Evolutionary conservation across 1,284 basidiomycete genomes (phyloP).

Genomic region (Phaffia rhodozyma): DNA sequence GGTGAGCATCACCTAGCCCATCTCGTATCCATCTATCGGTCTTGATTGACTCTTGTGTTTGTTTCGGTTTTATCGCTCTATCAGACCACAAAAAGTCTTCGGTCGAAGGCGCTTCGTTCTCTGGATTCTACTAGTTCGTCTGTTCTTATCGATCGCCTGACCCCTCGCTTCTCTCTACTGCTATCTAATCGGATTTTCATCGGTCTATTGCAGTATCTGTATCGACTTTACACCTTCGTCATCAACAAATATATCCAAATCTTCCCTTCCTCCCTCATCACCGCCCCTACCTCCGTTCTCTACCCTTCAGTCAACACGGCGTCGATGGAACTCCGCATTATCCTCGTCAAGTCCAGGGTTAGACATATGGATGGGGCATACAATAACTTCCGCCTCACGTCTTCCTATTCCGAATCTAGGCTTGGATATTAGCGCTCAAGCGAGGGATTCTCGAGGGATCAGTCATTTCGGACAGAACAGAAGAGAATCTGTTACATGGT

Average conservation of each 20-base stretch:
- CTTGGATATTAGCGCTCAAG: background rate
- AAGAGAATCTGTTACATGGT: too few species aligned
- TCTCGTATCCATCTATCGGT: background rate
- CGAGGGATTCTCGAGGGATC: background rate
- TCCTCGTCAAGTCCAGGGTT: background rate
- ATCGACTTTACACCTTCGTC: constrained; percentile 6
- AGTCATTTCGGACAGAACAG: too few species aligned
- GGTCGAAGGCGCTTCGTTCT: constrained; percentile 1
- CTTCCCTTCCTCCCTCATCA: background rate
- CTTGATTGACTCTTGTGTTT: background rate
- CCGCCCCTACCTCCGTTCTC: background rate
- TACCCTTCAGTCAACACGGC: background rate
- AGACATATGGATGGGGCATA: background rate
- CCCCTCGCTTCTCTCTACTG: background rate
- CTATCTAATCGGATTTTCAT: background rate
- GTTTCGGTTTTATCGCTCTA: background rate
- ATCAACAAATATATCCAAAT: background rate
- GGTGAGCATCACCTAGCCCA: background rate
- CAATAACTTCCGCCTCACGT: background rate
- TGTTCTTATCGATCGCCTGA: background rate
- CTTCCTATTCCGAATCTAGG: too few species aligned
- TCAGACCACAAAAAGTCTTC: background rate
- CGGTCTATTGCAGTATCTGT: background rate
- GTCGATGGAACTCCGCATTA: too few species aligned
- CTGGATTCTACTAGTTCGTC: constrained; percentile 12